These are phyloP conservation scores for Ceraceosorus guamensis DNA, from an alignment of 1,284 basidiomycete genomes.

Conservation along the genomic window DNA sequence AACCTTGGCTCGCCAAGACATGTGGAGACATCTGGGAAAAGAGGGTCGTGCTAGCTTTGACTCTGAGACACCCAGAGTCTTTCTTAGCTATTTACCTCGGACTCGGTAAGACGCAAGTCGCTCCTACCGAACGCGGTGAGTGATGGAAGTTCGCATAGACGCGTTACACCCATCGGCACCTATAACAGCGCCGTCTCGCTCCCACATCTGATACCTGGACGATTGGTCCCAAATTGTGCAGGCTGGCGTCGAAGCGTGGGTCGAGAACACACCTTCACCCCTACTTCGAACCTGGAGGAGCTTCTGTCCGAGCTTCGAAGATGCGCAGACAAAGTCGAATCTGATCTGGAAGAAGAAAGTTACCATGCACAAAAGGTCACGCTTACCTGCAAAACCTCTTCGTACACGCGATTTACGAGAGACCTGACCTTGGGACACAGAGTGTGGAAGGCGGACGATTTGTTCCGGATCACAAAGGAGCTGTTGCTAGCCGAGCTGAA, in stretches of 20 bases:
- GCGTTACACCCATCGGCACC: too few relatives aligned
- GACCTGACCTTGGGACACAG: constrained; percentile 17
- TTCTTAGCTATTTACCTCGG: constrained; percentile 38
- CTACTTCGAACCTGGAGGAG: constrained; percentile 20
- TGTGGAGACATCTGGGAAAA: constrained; percentile 42
- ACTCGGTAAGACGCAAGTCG: constrained; percentile 31
- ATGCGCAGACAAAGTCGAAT: constrained; percentile 30
- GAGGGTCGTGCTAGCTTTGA: constrained; percentile 35
- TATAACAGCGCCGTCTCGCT: too few relatives aligned
- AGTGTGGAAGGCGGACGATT: constrained; percentile 26
- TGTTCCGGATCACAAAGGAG: constrained; percentile 23
- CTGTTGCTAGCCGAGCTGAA: constrained; percentile 30
- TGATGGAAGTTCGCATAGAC: too few relatives aligned
- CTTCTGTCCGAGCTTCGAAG: constrained; percentile 26
- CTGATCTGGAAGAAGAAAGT: constrained; percentile 31
- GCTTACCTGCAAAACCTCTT: constrained; percentile 35
- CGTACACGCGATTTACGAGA: constrained; percentile 40
- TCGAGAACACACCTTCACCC: constrained; percentile 43
- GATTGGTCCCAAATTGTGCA: background rate
- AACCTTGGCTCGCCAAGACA: constrained; percentile 8
- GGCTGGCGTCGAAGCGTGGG: constrained; percentile 35
- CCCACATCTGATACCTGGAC: too few relatives aligned
- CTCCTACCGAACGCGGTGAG: constrained; percentile 33
- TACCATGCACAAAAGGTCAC: constrained; percentile 39
- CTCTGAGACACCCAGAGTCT: constrained; percentile 30